phyloP scores from a whole-genome alignment of 306 rosid species.

The Malus orientalis region DNA sequence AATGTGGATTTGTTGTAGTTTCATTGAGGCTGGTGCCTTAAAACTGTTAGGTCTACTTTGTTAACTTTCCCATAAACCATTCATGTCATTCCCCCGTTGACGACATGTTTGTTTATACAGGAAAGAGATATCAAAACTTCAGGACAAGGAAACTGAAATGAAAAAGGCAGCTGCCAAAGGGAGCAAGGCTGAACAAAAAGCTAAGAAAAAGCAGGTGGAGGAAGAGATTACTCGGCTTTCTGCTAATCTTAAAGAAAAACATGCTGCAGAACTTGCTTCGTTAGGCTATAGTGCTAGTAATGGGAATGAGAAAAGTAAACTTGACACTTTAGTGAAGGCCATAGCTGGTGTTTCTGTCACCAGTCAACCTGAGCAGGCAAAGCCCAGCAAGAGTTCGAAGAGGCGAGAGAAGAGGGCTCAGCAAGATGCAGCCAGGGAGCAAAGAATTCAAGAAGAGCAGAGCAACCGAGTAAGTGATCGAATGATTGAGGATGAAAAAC shows the following conservation, averaged over 20 bases:
- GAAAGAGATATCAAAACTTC: conserved; percentile 71
- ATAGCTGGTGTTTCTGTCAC: conserved; percentile 74
- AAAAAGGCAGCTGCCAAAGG: conserved; percentile 85
- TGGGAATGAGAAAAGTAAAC: conserved; percentile 48
- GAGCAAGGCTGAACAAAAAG: conserved; percentile 92
- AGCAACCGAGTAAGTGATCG: conserved; percentile 61
- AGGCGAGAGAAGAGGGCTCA: conserved; percentile 68
- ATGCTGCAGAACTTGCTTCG: conserved; percentile 53
- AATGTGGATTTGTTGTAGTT: not conserved
- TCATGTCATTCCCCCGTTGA: conserved; percentile 3
- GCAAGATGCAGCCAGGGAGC: conserved; percentile 86
- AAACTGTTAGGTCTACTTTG: not conserved
- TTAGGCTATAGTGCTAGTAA: conserved; percentile 53
- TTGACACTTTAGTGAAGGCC: conserved; percentile 77
- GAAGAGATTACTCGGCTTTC: conserved; percentile 76
- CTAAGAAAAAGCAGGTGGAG: conserved; percentile 93
- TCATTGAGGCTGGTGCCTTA: not conserved
- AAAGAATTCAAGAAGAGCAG: conserved; percentile 80
- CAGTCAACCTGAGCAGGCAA: conserved; percentile 49
- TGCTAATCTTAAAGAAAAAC: conserved; percentile 62
- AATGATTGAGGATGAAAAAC: conserved; percentile 63
- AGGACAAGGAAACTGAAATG: conserved; percentile 72
- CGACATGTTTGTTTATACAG: conserved; percentile 31
- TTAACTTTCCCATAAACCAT: not conserved
- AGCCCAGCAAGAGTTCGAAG: conserved; percentile 63